Percentiles rank a stretch among this genome's conserved stretches.
Conservation (phyloP, 1,284 basidiomycete genomes). For the Trichosporon sp. region DNA sequence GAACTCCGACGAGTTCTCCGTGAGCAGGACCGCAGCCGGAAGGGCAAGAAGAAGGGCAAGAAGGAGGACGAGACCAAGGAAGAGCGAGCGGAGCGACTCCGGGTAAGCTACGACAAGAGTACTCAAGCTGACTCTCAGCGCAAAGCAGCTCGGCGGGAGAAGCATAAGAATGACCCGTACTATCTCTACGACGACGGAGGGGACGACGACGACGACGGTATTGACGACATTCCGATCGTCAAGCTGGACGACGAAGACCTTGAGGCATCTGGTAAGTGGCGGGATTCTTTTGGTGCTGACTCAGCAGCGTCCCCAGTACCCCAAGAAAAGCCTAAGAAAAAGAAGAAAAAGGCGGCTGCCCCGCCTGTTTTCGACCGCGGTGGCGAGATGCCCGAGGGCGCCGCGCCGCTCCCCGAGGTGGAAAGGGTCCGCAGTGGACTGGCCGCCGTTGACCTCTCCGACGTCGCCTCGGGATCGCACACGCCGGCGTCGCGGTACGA, state of each 20-base stretch:
- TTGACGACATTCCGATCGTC: conserved; percentile 81
- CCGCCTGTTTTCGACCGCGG: conserved; percentile 60
- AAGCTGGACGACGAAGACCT: conserved; percentile 57
- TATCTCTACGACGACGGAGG: conserved; percentile 62
- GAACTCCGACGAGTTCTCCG: conserved; percentile 48
- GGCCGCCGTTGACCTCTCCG: conserved; percentile 30
- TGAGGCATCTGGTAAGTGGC: conserved; percentile 34
- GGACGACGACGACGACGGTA: conserved; percentile 52
- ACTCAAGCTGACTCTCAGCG: conserved; percentile 53
- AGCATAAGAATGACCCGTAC: conserved; percentile 76
- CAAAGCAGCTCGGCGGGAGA: conserved; percentile 66
- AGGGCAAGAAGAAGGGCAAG: conserved; percentile 40
- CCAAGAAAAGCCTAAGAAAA: conserved; percentile 12
- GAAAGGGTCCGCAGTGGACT: conserved; percentile 34
- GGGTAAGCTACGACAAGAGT: conserved; percentile 29
- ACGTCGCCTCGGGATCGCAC: conserved; percentile 1
- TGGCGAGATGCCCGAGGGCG: conserved; percentile 77
- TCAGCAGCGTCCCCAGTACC: conserved; percentile 28
- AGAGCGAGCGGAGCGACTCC: conserved; percentile 41
- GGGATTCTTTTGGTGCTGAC: conserved; percentile 47
- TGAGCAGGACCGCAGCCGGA: conserved; percentile 48
- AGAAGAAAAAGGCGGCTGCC: conserved; percentile 25
- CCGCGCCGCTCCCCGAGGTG: conserved; percentile 27
- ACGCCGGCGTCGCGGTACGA: conserved; percentile 52
- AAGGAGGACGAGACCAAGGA: conserved; percentile 38